Percentiles rank a stretch among this genome's conserved stretches.
Conservation (phyloP, 2,329 filamentous ascomycete species). For the Cordyceps cicadae region DNA sequence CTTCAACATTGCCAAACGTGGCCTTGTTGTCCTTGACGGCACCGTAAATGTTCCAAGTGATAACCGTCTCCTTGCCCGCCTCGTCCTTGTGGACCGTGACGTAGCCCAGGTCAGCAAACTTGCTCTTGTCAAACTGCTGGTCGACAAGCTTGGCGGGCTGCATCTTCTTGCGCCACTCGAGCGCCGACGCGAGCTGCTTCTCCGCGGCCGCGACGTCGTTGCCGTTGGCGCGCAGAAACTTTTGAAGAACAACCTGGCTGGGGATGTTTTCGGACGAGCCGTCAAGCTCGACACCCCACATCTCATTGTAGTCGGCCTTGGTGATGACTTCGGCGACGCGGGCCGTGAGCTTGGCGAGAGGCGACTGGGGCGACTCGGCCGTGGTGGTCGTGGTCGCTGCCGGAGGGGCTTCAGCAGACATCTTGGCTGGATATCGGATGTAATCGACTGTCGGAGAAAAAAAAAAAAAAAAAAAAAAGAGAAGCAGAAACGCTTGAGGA, state of each 20-base stretch:
- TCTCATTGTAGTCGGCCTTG: constrained; percentile 58
- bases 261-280: constrained; percentile 51
- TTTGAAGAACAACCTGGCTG: constrained; percentile 78
- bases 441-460: neutral
- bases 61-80: constrained; percentile 51
- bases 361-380: constrained; percentile 19
- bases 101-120: constrained; percentile 74
- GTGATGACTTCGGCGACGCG: constrained; percentile 50
- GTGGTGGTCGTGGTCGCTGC: neutral
- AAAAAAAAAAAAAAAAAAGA: too few relatives aligned
- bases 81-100: constrained; percentile 61
- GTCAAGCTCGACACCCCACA: constrained; percentile 74
- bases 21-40: constrained; percentile 72
- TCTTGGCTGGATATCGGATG: constrained; percentile 9
- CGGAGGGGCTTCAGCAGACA: constrained; percentile 23
- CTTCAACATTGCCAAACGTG: constrained; percentile 74
- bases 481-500: neutral
- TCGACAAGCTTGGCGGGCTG: constrained; percentile 60
- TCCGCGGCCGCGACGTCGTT: constrained; percentile 65
- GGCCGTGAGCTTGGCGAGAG: constrained; percentile 48
- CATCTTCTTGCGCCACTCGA: constrained; percentile 74
- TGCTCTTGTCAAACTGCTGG: constrained; percentile 55
- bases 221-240: constrained; percentile 86
- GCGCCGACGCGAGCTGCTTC: constrained; percentile 68
- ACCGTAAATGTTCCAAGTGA: constrained; percentile 93